Conservation (phyloP, 2,329 filamentous ascomycete species). For the Westerdykella aurantiaca region DNA sequence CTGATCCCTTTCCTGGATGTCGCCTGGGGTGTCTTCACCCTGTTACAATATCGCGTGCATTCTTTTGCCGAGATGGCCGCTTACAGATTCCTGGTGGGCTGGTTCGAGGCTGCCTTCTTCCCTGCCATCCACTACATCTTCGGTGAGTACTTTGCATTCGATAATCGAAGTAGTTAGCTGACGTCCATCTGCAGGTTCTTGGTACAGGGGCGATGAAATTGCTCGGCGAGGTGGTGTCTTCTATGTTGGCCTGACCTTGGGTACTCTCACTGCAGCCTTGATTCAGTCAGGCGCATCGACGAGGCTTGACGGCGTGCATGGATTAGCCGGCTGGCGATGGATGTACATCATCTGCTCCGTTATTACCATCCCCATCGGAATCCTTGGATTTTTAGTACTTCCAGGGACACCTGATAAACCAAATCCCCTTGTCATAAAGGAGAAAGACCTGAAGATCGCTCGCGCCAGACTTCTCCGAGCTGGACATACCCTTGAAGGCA, state of each 20-base stretch:
- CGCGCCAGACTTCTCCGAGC: constrained; percentile 42
- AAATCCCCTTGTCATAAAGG: constrained; percentile 26
- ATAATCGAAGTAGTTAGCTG: background rate
- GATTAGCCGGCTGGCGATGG: too few species aligned
- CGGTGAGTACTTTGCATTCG: constrained; percentile 6
- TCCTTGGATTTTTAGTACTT: too few species aligned
- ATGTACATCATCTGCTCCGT: too few species aligned
- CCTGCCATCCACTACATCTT: constrained; percentile 31
- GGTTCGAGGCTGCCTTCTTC: constrained; percentile 47
- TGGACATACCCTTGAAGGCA: constrained; percentile 34
- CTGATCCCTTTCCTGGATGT: constrained; percentile 49
- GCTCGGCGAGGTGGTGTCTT: constrained; percentile 49
- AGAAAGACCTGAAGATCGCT: constrained; percentile 45
- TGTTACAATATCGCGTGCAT: constrained; percentile 50
- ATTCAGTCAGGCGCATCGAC: too few species aligned
- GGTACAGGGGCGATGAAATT: constrained; percentile 43
- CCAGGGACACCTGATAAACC: too few species aligned
- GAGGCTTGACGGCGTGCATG: too few species aligned
- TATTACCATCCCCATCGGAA: too few species aligned
- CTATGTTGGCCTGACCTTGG: too few species aligned
- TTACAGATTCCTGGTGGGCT: constrained; percentile 51
- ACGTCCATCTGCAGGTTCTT: constrained; percentile 33
- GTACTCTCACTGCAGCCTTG: too few species aligned
- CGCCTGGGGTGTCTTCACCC: constrained; percentile 52
- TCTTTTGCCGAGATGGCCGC: constrained; percentile 48